Evolutionary conservation across 352 stramenopile genomes (phyloP).

Genomic region (Halophytophthora polymorphica): DNA sequence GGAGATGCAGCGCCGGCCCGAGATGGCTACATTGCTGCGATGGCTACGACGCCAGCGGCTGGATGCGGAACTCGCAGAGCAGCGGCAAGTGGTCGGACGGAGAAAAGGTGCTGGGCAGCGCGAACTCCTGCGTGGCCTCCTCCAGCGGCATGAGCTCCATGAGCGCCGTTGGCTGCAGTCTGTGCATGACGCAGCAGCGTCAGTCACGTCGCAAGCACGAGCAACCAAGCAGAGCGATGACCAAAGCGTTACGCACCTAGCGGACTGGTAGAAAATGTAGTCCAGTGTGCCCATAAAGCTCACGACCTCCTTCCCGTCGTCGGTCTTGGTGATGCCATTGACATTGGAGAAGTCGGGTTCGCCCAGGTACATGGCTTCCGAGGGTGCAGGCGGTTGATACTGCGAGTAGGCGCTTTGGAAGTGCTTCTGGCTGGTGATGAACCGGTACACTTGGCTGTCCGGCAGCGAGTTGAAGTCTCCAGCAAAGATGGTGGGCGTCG

Average conservation of each 20-base stretch:
- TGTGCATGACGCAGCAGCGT: slow-evolving; percentile 1
- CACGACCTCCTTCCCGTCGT: slow-evolving; percentile 32
- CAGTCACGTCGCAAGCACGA: background rate
- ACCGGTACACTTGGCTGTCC: slow-evolving; percentile 65
- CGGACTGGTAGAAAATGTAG: slow-evolving; percentile 77
- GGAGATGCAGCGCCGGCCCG: background rate
- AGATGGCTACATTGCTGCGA: slow-evolving; percentile 8
- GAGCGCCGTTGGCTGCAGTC: slow-evolving; percentile 43
- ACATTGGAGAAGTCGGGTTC: slow-evolving; percentile 80
- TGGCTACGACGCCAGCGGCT: background rate
- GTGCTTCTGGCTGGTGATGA: slow-evolving; percentile 36
- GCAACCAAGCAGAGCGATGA: background rate
- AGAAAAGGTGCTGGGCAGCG: slow-evolving; percentile 62
- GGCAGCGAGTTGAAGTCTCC: slow-evolving; percentile 86
- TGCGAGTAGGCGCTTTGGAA: slow-evolving; percentile 61
- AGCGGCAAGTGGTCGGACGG: slow-evolving; percentile 78
- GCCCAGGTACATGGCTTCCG: slow-evolving; percentile 3
- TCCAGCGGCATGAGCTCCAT: slow-evolving; percentile 69
- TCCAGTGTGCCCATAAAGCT: slow-evolving; percentile 77
- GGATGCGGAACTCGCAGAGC: slow-evolving; percentile 59
- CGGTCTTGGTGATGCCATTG: slow-evolving; percentile 43
- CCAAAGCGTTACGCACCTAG: slow-evolving; percentile 25
- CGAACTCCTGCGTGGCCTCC: slow-evolving; percentile 54
- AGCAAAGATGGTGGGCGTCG: slow-evolving; percentile 45
- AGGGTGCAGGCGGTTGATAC: slow-evolving; percentile 21